Base-by-base conservation (phyloP, 208 protist species). In the Acanthamoeba royreba region DNA sequence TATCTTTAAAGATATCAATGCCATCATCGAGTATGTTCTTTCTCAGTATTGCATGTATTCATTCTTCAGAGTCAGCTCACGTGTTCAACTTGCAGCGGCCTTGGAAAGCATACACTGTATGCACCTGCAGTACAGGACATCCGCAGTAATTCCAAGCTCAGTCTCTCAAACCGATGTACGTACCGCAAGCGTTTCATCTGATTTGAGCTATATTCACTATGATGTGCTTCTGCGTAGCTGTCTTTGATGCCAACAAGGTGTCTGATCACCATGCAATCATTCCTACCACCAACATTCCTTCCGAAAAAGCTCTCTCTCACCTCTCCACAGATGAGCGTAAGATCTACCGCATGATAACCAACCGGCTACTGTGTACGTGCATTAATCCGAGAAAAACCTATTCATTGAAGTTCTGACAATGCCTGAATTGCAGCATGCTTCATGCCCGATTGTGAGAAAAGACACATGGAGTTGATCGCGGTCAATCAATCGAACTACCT, bases 261-360 rank as follows among this genome's bases (percentile, higher is more conserved):
- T 69, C 46, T 31, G 88, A 93, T 46, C 88, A 93, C 33, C 69
- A 93, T 35, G 88, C 88, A 40, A 93, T 93, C 63, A 93, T 93
- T 33, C 88, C 88, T 31, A 93, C 88, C 8, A 77, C 88, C 31
- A 55, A 63, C 7, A 33, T 83, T 15, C 88, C 66, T 22, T 49
- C 46, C 25, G 52, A 93, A 25, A 81, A 83, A 46, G 31, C 88
- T 19, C 46, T 93, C 31, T n/a, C 52, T 1, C 52, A 49, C 28
- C 63, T 93, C 28, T 69, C 45, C 28, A 40, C 42, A 8, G 88
- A 93, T 83, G 88, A 93, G 22, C 43, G 55, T 1, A 77, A 83
- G 35, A 33, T 93, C 31, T 93, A 93, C 40, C 46, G 63, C 45
- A 31, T 93, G 61, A 81, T 93, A 17, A n/a, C 83, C 43, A 42